A percentile compares a stretch with the other conserved stretches of the same genome.
These are phyloP conservation scores for Entomortierella parvispora DNA, from an alignment of 192 early-diverging fungal genomes.

Conservation along the genomic window DNA sequence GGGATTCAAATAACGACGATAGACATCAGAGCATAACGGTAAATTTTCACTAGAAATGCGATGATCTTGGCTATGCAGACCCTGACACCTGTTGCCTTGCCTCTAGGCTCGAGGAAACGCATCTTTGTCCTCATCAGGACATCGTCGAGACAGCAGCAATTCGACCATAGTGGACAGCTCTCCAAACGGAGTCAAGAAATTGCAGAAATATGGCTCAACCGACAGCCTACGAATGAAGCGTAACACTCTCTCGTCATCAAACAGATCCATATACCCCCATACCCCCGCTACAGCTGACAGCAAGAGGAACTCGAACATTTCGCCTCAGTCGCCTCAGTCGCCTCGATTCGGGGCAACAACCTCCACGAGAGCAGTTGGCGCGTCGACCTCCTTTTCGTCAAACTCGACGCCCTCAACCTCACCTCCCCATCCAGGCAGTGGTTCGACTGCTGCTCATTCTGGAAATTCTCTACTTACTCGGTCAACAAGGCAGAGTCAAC, in stretches of 20 bases:
- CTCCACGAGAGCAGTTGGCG: constrained; percentile 10
- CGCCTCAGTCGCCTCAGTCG: constrained; percentile 17
- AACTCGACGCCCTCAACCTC: constrained; percentile 42
- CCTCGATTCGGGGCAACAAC: constrained; percentile 3
- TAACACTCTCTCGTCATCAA: constrained; percentile 32
- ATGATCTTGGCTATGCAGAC: too few relatives aligned
- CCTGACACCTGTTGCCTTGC: too few relatives aligned
- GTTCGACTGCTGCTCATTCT: neutral
- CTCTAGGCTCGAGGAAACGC: too few relatives aligned
- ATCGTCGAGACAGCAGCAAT: too few relatives aligned
- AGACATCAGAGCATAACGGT: neutral
- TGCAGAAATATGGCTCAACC: constrained; percentile 19
- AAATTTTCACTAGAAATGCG: neutral
- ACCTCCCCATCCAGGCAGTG: constrained; percentile 5
- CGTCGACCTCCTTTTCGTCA: constrained; percentile 24
- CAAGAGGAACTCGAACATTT: constrained; percentile 37
- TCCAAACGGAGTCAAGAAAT: constrained; percentile 12
- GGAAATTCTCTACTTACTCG: constrained; percentile 5
- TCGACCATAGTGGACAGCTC: constrained; percentile 11
- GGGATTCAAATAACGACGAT: neutral
- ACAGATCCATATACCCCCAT: constrained; percentile 30
- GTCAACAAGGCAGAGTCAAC: constrained; percentile 13
- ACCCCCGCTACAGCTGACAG: constrained; percentile 1
- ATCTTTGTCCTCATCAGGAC: neutral
- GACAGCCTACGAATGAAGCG: constrained; percentile 35